These are phyloP conservation scores for Pterocarpus santalinus DNA, from an alignment of 306 rosid genomes.

Conservation along the genomic window DNA sequence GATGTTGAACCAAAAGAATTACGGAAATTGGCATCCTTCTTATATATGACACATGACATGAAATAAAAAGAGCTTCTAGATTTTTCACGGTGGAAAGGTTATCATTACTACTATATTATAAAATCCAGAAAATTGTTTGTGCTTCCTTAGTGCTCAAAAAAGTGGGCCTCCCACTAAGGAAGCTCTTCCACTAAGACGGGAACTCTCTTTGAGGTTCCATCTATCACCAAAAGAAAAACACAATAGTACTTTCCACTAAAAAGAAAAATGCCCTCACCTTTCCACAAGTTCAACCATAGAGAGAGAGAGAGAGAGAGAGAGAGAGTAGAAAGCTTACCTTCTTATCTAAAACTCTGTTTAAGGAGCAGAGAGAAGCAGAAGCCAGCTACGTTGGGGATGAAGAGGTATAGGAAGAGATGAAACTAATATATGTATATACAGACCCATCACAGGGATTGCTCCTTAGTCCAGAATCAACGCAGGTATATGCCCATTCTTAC, in stretches of 20 bases:
- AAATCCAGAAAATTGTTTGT: slow-evolving; percentile 26
- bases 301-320: slow-evolving; percentile 10
- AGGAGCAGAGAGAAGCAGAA: slow-evolving; percentile 22
- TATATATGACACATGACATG: not conserved
- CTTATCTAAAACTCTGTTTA: not conserved
- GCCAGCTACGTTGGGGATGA: not conserved
- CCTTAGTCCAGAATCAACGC: slow-evolving; percentile 22
- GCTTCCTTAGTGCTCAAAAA: too few relatives aligned
- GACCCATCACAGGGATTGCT: too few relatives aligned
- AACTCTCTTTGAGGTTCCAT: slow-evolving; percentile 28
- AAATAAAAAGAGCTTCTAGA: slow-evolving; percentile 36
- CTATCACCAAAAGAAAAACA: not conserved
- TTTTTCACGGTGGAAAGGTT: slow-evolving; percentile 22
- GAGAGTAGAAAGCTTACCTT: slow-evolving; percentile 39
- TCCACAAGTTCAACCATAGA: not conserved
- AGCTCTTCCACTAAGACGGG: slow-evolving; percentile 15
- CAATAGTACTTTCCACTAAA: not conserved
- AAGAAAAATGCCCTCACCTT: not conserved
- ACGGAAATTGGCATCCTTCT: slow-evolving; percentile 11
- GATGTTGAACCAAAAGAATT: slow-evolving; percentile 13
- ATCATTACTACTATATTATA: not conserved
- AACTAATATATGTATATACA: not conserved
- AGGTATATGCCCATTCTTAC: slow-evolving; percentile 38
- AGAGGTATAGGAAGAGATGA: not conserved
- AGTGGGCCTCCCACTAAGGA: slow-evolving; percentile 40